Evolutionary conservation across 257 asterid genomes (phyloP).

Genomic region (Primulina tabacum): DNA sequence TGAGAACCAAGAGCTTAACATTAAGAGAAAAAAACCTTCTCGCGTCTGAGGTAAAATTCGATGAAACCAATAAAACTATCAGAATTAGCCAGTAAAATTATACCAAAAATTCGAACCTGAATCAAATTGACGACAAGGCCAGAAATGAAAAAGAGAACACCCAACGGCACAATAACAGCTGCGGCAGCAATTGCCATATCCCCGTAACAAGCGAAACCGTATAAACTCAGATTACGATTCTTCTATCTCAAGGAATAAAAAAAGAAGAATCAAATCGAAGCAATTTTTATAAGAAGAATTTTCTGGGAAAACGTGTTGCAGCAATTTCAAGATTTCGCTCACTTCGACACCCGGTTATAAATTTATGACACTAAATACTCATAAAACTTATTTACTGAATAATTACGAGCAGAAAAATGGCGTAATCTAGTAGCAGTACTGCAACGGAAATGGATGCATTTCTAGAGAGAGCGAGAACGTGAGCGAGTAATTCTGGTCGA

Average conservation of each 20-base stretch:
- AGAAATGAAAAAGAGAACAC: conserved; percentile 76
- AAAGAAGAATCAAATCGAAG: conserved; percentile 7
- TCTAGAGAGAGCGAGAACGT: not conserved
- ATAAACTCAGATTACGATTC: conserved; percentile 20
- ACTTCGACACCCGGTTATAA: not conserved
- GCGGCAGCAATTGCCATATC: conserved; percentile 71
- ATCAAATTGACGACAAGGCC: conserved; percentile 76
- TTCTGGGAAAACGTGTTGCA: conserved; percentile 18
- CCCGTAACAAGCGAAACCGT: conserved; percentile 9
- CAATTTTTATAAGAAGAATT: conserved; percentile 18
- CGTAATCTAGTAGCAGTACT: not conserved
- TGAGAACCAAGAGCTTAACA: not conserved
- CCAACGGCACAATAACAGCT: conserved; percentile 71
- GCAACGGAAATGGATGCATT: not conserved
- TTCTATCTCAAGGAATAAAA: conserved; percentile 15
- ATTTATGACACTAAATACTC: not conserved
- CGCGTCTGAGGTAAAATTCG: not conserved
- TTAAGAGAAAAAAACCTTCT: not conserved
- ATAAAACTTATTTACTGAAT: conserved; percentile 4
- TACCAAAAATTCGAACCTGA: conserved; percentile 44
- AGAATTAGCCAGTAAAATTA: not conserved
- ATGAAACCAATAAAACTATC: not conserved
- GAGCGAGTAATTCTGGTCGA: not conserved
- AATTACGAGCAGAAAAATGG: not conserved
- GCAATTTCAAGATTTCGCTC: conserved; percentile 18